phyloP scores from a whole-genome alignment of 768 basidiomycete species.

The Lyophyllum semitale region DNA sequence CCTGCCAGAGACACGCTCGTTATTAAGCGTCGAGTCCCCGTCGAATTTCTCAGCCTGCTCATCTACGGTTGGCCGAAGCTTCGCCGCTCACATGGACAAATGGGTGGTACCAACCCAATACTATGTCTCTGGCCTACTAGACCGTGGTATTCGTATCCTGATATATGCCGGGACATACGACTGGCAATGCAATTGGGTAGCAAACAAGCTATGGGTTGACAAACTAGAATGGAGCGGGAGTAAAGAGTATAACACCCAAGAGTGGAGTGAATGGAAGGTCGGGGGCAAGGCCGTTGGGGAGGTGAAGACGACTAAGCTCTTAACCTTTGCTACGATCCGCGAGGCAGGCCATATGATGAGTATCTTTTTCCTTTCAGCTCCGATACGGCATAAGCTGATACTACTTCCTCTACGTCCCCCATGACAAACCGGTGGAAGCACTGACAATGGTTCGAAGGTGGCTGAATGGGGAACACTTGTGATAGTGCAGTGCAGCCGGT shows the following conservation, averaged over 20 bases:
- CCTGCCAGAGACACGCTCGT: constrained; percentile 16
- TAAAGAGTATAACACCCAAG: constrained; percentile 45
- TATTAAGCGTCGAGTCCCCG: constrained; percentile 25
- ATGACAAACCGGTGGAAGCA: constrained; percentile 68
- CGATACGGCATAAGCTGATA: constrained; percentile 13
- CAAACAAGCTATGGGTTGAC: constrained; percentile 77
- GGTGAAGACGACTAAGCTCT: constrained; percentile 35
- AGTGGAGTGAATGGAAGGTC: constrained; percentile 62
- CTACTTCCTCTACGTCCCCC: constrained; percentile 50
- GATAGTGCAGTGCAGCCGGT: no score
- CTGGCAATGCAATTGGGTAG: constrained; percentile 81
- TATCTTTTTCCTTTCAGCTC: constrained; percentile 17
- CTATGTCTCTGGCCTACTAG: constrained; percentile 68
- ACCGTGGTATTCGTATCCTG: constrained; percentile 73
- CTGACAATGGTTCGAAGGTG: constrained; percentile 66
- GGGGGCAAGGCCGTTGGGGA: constrained; percentile 50
- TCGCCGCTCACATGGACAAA: constrained; percentile 60
- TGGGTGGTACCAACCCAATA: constrained; percentile 50
- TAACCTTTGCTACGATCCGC: constrained; percentile 40
- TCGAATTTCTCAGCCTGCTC: constrained; percentile 63
- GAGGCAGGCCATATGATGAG: constrained; percentile 62
- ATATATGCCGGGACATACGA: constrained; percentile 78
- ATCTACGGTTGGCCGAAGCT: constrained; percentile 45
- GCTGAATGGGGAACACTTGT: constrained; percentile 47
- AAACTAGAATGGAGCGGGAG: constrained; percentile 72